Base-by-base conservation (phyloP, 2,329 filamentous ascomycete genomes). In the Neophaeococcomyces aloes region DNA sequence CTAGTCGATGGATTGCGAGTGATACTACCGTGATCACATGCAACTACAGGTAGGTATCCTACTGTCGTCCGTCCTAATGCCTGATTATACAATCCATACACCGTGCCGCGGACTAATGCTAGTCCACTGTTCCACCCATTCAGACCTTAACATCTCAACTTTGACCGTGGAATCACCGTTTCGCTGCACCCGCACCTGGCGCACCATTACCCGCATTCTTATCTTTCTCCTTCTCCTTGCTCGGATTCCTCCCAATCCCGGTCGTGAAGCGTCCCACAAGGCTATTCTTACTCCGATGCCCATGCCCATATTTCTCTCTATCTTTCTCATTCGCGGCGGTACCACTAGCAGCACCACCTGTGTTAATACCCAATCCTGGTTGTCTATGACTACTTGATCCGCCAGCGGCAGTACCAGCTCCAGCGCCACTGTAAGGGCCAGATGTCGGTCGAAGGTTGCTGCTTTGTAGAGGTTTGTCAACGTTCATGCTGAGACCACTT, bases 231-330 rank as follows among this genome's bases (percentile, higher is more conserved):
- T 50, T 44, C 42, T 53, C 53, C 29, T 39, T 42, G 33, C 42
- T 48, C 2, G 41, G 33, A 44, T 76, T 77, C 33, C 79, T 77
- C 33, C 79, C 69, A 27, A 82, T 81, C n/a, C 80, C 81, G 35
- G 79, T 79, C 3, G 51, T 52, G 41, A 55, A 50, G 2, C 46
- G 46, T 2, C 52, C 50, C 11, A 46, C 48, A 8, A 56, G 47
- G 14, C 49, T 50, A 27, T 53, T 42, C 18, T 51, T 51, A 32
- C 51, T 49, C 47, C 53, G 54, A 30, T 52, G 48, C 15, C 39
- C 33, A 21, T 29, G 13, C 32, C 46, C 47, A n/a, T 27, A 41
- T 10, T 45, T 41, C 2, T 39, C 44, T 7, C 41, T 46, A 7
- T 11, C 40, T 3, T 40, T 38, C 8, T 13, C 37, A 30, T 40